phyloP scores from a whole-genome alignment of 495 filamentous ascomycete genomes.

The Talaromyces adpressus region DNA sequence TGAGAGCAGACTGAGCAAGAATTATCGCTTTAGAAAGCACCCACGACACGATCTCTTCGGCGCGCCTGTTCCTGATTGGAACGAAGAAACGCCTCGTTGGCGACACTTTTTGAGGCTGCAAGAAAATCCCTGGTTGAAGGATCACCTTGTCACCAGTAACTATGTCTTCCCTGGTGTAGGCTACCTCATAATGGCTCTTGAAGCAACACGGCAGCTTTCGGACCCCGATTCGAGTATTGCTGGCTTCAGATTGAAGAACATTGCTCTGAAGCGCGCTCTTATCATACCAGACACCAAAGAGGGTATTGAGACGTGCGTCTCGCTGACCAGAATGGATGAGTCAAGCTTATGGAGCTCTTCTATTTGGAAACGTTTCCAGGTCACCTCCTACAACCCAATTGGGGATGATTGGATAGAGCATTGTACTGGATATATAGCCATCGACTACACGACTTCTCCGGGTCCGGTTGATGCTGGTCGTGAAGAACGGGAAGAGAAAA shows the following conservation, averaged over 20 bases:
- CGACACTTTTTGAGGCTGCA: constrained; percentile 30
- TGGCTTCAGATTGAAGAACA: constrained; percentile 24
- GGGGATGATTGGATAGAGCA: not conserved
- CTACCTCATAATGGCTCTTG: constrained; percentile 32
- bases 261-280: constrained; percentile 34
- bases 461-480: not conserved
- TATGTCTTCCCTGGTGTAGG: constrained; percentile 35
- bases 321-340: not conserved
- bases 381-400: not conserved
- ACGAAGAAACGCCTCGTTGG: constrained; percentile 27
- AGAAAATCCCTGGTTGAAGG: constrained; percentile 35
- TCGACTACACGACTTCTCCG: too few relatives aligned
- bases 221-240: not conserved
- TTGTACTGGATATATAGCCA: not conserved
- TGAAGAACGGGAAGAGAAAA: constrained; percentile 5
- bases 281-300: constrained; percentile 16
- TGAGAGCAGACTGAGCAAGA: constrained; percentile 28
- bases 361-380: constrained; percentile 2
- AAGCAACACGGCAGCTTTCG: constrained; percentile 24
- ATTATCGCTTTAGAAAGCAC: constrained; percentile 20
- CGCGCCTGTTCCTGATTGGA: constrained; percentile 21
- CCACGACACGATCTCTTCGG: constrained; percentile 29
- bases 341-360: not conserved
- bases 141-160: constrained; percentile 31
- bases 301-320: not conserved